A percentile compares a stretch with the other conserved stretches of the same genome.
phyloP scores from a whole-genome alignment of 2,329 filamentous ascomycete species.

The Diaporthe capsici region DNA sequence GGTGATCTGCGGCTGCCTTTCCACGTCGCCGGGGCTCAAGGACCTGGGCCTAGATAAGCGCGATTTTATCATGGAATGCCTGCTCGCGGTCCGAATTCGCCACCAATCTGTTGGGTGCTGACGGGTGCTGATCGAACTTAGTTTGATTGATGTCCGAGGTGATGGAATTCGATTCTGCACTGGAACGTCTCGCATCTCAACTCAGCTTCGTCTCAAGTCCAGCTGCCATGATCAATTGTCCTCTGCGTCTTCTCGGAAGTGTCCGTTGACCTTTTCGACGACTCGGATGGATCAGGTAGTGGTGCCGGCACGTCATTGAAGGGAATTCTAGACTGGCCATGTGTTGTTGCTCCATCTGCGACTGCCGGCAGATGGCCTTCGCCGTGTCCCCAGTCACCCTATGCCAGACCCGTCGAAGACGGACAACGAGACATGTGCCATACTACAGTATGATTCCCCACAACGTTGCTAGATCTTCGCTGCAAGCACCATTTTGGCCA shows the following conservation, averaged over 20 bases:
- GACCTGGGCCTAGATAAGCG: slow-evolving; percentile 35
- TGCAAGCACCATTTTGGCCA: slow-evolving; percentile 29
- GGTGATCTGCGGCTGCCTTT: slow-evolving; percentile 20
- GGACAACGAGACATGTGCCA: slow-evolving; percentile 39
- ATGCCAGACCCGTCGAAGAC: slow-evolving; percentile 36
- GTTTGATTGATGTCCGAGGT: slow-evolving; percentile 18
- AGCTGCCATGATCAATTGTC: neutral
- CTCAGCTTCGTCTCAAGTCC: neutral
- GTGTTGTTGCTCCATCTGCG: slow-evolving; percentile 26
- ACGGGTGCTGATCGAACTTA: slow-evolving; percentile 11
- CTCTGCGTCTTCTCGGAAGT: slow-evolving; percentile 1
- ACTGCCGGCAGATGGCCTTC: slow-evolving; percentile 37
- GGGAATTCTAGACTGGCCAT: slow-evolving; percentile 19
- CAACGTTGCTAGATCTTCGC: slow-evolving; percentile 29
- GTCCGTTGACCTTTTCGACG: neutral
- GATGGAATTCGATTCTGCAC: neutral
- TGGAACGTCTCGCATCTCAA: slow-evolving; percentile 16
- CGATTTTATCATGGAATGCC: slow-evolving; percentile 39
- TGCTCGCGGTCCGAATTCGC: slow-evolving; percentile 32
- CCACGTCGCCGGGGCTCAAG: slow-evolving; percentile 22
- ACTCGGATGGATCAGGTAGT: neutral
- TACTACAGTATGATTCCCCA: slow-evolving; percentile 40
- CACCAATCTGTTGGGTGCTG: slow-evolving; percentile 36
- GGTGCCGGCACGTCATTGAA: slow-evolving; percentile 4
- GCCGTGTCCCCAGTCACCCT: slow-evolving; percentile 25